Conservation (phyloP, 225 moss, liverwort and hornwort species). For the Ulota crispa region DNA sequence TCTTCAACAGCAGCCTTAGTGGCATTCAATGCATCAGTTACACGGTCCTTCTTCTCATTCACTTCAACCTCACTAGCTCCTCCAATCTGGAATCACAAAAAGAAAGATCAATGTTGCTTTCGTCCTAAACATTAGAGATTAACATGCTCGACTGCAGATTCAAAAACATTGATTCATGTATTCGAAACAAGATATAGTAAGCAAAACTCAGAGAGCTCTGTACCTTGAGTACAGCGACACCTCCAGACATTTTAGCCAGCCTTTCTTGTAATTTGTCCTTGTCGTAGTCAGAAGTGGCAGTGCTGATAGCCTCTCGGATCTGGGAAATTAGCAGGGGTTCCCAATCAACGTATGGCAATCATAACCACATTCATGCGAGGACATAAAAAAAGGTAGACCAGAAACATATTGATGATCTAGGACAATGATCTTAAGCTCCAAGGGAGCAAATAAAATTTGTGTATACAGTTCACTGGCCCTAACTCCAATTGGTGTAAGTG, state of each 20-base stretch:
- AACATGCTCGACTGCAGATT: background rate
- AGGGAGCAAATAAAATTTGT: background rate
- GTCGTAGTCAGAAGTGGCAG: constrained; percentile 78
- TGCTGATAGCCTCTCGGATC: constrained; percentile 67
- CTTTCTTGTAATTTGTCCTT: constrained; percentile 78
- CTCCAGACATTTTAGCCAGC: constrained; percentile 78
- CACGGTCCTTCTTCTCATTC: constrained; percentile 59
- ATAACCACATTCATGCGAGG: background rate
- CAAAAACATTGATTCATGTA: background rate
- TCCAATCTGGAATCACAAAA: constrained; percentile 37
- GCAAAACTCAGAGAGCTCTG: background rate
- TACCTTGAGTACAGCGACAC: constrained; percentile 84
- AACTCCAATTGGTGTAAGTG: background rate
- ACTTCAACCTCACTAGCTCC: constrained; percentile 62
- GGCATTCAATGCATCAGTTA: constrained; percentile 60
- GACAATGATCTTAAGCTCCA: background rate
- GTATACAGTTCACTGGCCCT: background rate
- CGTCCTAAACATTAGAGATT: background rate
- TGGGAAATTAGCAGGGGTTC: constrained; percentile 9
- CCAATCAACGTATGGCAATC: background rate
- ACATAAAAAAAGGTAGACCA: background rate
- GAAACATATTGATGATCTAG: background rate
- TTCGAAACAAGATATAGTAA: background rate
- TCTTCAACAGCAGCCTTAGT: constrained; percentile 63
- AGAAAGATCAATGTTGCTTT: background rate